Conservation (phyloP, 140 eudicot species). For the Anethum foeniculum region DNA sequence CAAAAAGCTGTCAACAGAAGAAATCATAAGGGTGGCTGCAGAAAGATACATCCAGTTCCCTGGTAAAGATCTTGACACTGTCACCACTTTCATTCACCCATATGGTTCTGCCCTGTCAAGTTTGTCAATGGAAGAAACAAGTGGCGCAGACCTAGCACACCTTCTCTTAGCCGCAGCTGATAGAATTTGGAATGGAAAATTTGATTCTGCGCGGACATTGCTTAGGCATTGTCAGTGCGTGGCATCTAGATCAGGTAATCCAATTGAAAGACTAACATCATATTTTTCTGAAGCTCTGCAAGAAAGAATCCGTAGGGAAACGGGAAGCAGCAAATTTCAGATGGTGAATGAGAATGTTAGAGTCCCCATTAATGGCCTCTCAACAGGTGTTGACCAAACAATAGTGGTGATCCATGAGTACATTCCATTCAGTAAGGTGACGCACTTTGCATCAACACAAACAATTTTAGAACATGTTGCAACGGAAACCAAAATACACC, state of each 20-base stretch:
- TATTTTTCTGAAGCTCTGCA: conserved; percentile 38
- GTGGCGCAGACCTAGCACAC: conserved; percentile 52
- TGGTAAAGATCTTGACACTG: conserved; percentile 28
- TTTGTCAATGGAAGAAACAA: conserved; percentile 34
- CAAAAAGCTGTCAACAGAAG: conserved; percentile 32
- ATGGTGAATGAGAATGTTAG: conserved; percentile 15
- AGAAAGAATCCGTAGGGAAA: conserved; percentile 33
- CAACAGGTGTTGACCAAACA: conserved; percentile 22
- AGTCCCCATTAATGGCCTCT: not conserved
- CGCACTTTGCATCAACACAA: conserved; percentile 44
- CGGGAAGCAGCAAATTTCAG: conserved; percentile 19
- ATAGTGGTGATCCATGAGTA: conserved; percentile 26
- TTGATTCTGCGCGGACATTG: conserved; percentile 33
- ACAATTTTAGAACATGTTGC: conserved; percentile 33
- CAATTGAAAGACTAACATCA: conserved; percentile 34
- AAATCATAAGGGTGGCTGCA: conserved; percentile 44
- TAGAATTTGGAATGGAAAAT: conserved; percentile 12
- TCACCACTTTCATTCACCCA: conserved; percentile 47
- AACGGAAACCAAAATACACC: conserved; percentile 30
- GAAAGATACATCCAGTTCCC: conserved; percentile 52
- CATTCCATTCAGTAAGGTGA: conserved; percentile 42
- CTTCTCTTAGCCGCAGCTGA: conserved; percentile 57
- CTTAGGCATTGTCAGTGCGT: conserved; percentile 34
- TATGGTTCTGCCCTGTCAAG: conserved; percentile 35
- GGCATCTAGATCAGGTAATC: conserved; percentile 35